Conservation (phyloP, 371 early-diverging fungal species). For the Sporodiniella umbellata region DNA sequence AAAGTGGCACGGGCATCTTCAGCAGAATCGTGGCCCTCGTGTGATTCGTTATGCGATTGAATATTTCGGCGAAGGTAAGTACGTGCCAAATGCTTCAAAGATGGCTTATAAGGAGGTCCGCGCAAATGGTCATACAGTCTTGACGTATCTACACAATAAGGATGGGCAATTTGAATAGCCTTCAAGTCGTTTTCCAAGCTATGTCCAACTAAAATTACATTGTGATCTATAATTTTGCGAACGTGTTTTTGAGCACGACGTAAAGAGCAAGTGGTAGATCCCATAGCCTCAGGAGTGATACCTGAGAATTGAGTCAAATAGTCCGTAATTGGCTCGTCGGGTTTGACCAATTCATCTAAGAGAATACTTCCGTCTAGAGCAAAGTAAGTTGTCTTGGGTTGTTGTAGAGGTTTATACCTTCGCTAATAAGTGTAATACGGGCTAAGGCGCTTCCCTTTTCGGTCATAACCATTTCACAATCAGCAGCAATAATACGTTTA, state of each 20-base stretch:
- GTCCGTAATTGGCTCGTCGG: constrained; percentile 64
- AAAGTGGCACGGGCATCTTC: constrained; percentile 78
- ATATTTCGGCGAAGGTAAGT: constrained; percentile 57
- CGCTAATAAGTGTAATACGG: constrained; percentile 65
- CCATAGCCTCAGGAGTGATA: constrained; percentile 60
- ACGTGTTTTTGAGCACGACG: constrained; percentile 59
- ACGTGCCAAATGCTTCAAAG: constrained; percentile 57
- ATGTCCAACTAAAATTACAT: constrained; percentile 59
- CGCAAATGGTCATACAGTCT: constrained; percentile 58
- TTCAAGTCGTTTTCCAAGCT: constrained; percentile 41
- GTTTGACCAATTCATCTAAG: constrained; percentile 72
- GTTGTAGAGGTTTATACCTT: too few species aligned
- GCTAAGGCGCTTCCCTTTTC: constrained; percentile 65
- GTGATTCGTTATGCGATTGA: constrained; percentile 42
- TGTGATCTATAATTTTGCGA: constrained; percentile 44
- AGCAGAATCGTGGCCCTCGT: constrained; percentile 70
- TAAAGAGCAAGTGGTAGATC: constrained; percentile 49
- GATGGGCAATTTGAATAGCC: constrained; percentile 52
- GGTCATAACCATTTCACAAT: constrained; percentile 88
- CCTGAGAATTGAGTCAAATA: constrained; percentile 72
- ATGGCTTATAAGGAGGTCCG: constrained; percentile 57
- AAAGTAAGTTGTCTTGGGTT: too few species aligned
- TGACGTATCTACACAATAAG: constrained; percentile 72
- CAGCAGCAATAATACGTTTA: constrained; percentile 59
- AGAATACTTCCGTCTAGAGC: constrained; percentile 49